Evolutionary conservation across 2,329 filamentous ascomycete genomes (phyloP).

Genomic region (Ascocoryne sarcoides): DNA sequence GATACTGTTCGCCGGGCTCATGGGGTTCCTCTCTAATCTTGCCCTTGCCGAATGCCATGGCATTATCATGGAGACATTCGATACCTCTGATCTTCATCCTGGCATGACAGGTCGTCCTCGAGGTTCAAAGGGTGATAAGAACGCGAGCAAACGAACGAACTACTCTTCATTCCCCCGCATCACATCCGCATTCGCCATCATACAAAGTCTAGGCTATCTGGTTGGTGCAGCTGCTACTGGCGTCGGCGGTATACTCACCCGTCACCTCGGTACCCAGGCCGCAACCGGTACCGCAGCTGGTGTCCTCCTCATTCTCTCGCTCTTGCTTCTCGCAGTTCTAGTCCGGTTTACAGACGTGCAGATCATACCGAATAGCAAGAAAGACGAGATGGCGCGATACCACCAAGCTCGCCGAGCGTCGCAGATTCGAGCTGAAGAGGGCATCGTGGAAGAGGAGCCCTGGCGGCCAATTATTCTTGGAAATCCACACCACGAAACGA

Average conservation of each 20-base stretch:
- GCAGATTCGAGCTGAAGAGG: constrained; percentile 30
- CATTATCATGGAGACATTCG: constrained; percentile 72
- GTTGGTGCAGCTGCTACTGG: constrained; percentile 61
- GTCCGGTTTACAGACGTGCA: constrained; percentile 57
- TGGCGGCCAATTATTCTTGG: constrained; percentile 66
- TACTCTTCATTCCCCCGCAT: constrained; percentile 71
- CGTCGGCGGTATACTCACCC: constrained; percentile 58
- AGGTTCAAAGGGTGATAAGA: constrained; percentile 37
- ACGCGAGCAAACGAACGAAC: constrained; percentile 47
- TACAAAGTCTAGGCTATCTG: constrained; percentile 61
- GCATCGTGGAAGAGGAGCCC: constrained; percentile 31
- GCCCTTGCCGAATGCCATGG: constrained; percentile 70
- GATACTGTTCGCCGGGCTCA: constrained; percentile 53
- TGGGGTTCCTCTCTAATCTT: constrained; percentile 64
- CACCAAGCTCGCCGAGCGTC: constrained; percentile 42
- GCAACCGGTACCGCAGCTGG: constrained; percentile 61
- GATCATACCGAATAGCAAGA: constrained; percentile 57
- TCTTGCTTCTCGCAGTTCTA: constrained; percentile 53
- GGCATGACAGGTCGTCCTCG: constrained; percentile 54
- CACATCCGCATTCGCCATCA: constrained; percentile 59
- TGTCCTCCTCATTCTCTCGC: constrained; percentile 55
- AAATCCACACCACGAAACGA: constrained; percentile 58
- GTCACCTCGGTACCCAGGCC: constrained; percentile 56
- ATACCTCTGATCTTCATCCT: constrained; percentile 69
- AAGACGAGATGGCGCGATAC: constrained; percentile 44